phyloP scores from a whole-genome alignment of 129 eudicot species.

The Centella asiatica region DNA sequence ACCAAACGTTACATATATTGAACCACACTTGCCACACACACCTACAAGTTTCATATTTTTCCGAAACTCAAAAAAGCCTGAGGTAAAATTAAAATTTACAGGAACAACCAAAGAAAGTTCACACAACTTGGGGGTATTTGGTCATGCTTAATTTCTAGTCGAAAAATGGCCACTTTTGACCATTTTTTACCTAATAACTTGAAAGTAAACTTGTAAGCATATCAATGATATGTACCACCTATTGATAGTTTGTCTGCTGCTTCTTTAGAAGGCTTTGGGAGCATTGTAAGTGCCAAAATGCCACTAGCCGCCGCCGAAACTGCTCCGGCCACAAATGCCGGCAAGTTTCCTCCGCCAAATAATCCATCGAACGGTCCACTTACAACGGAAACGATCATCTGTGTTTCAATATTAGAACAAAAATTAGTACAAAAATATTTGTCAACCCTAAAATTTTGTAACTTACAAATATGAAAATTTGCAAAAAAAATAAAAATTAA shows the following conservation, averaged over 20 bases:
- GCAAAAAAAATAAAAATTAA: too few species aligned
- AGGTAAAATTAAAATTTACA: conserved; percentile 7
- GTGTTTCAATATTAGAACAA: conserved; percentile 15
- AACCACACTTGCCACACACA: too few species aligned
- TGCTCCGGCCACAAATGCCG: conserved; percentile 67
- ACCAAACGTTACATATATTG: neutral
- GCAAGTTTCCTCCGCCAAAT: conserved; percentile 79
- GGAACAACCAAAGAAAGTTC: neutral
- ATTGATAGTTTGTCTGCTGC: neutral
- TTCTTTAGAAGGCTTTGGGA: conserved; percentile 46
- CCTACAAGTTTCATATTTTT: neutral
- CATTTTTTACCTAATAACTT: neutral
- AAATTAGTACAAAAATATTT: neutral
- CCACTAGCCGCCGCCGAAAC: conserved; percentile 52
- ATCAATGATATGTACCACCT: neutral
- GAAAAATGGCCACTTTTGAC: conserved; percentile 4
- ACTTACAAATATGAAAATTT: neutral
- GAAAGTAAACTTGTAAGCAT: neutral
- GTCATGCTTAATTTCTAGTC: too few species aligned
- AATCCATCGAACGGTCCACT: conserved; percentile 67
- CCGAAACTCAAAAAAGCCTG: too few species aligned
- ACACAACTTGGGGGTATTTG: too few species aligned
- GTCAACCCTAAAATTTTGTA: neutral
- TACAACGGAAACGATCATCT: conserved; percentile 59
- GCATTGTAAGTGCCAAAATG: conserved; percentile 33